Conservation (phyloP, 164 flowering plant genomes). For the Stephania yunnanensis region DNA sequence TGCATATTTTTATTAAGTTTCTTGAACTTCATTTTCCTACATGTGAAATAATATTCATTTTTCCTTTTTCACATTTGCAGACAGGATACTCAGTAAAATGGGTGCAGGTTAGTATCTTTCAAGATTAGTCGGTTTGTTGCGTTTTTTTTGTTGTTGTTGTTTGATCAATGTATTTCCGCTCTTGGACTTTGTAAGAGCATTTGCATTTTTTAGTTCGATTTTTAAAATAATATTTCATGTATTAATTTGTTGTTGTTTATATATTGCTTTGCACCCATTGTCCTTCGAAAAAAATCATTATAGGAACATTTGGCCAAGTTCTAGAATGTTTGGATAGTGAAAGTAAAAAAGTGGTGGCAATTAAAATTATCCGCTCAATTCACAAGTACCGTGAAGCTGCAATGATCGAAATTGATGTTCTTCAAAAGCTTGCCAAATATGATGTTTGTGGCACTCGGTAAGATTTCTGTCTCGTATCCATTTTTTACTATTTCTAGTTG, state of each 20-base stretch:
- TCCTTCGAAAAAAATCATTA: constrained; percentile 1
- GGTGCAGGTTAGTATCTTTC: constrained; percentile 75
- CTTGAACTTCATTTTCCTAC: not conserved
- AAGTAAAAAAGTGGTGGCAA: constrained; percentile 73
- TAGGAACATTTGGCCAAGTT: constrained; percentile 96
- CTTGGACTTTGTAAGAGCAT: not conserved
- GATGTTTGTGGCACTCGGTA: constrained; percentile 75
- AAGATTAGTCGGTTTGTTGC: not conserved
- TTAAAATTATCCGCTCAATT: constrained; percentile 79
- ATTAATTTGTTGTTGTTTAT: not conserved
- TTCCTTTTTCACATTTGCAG: constrained; percentile 39
- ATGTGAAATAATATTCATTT: not conserved
- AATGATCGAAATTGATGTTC: constrained; percentile 89
- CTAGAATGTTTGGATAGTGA: constrained; percentile 86
- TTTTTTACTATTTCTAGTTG: constrained; percentile 11
- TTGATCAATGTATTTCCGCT: not conserved
- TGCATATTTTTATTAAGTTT: not conserved
- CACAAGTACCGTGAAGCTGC: constrained; percentile 94
- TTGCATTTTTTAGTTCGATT: not conserved
- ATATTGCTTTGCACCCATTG: not conserved
- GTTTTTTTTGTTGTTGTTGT: not conserved
- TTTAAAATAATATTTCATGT: not conserved
- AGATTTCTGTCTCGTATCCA: constrained; percentile 16
- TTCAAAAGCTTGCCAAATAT: constrained; percentile 72
- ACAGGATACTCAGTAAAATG: constrained; percentile 78